Evolutionary conservation across 2,329 filamentous ascomycete species (phyloP).

Genomic region (Ceratocystis huliohia): DNA sequence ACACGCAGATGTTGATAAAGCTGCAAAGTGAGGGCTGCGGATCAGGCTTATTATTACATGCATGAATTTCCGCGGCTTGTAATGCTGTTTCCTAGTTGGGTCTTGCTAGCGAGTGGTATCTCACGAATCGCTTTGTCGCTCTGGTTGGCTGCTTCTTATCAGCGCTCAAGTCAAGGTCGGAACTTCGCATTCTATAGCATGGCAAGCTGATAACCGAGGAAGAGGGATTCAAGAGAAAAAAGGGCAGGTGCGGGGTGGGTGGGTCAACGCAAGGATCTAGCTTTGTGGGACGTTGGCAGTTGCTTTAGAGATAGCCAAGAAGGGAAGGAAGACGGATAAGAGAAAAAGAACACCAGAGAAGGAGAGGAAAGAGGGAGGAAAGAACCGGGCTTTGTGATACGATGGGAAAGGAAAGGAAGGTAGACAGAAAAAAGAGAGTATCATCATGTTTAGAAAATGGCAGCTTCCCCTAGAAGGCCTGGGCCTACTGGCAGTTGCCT

Average conservation of each 20-base stretch:
- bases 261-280: not conserved
- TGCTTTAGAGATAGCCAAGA: constrained; percentile 1
- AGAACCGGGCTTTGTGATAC: not conserved
- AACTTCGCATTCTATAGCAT: not conserved
- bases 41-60: too few relatives aligned
- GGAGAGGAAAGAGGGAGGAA: not conserved
- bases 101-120: too few relatives aligned
- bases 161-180: not conserved
- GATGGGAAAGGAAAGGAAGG: not conserved
- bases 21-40: not conserved
- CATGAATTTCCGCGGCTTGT: too few relatives aligned
- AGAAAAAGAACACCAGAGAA: not conserved
- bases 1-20: not conserved
- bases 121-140: too few relatives aligned
- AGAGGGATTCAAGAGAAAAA: not conserved
- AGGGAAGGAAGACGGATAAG: constrained; percentile 5
- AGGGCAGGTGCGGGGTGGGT: not conserved
- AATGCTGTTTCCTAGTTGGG: too few relatives aligned
- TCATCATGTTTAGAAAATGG: too few relatives aligned
- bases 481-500: not conserved
- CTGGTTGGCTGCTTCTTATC: constrained; percentile 1
- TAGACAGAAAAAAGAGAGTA: too few relatives aligned
- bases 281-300: not conserved
- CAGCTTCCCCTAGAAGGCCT: too few relatives aligned
- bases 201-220: too few relatives aligned